Percentiles rank a stretch among this genome's conserved stretches.
Conservation (phyloP, 2,329 filamentous ascomycete genomes). For the Penicillium rolfsii region DNA sequence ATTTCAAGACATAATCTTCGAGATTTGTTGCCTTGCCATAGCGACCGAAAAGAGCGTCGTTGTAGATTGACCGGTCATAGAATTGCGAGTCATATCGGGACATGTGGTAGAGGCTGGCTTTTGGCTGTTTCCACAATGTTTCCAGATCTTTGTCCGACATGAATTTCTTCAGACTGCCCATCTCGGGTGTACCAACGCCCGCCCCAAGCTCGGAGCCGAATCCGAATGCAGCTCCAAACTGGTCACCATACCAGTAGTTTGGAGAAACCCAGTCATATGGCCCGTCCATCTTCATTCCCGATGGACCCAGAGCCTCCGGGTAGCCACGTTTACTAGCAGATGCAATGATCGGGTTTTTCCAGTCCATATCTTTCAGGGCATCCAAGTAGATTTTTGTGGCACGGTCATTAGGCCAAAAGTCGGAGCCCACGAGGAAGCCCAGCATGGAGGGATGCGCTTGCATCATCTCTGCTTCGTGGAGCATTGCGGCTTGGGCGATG, state of each 20-base stretch:
- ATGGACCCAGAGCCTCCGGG: constrained; percentile 56
- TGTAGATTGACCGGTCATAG: constrained; percentile 61
- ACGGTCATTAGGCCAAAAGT: constrained; percentile 64
- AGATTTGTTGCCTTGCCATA: constrained; percentile 58
- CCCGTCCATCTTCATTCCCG: constrained; percentile 68
- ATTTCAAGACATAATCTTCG: constrained; percentile 62
- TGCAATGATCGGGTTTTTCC: constrained; percentile 61
- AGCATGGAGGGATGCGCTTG: constrained; percentile 64
- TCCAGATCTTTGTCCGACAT: constrained; percentile 56
- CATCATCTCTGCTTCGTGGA: constrained; percentile 63
- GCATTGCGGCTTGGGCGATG: constrained; percentile 59
- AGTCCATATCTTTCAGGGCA: constrained; percentile 56
- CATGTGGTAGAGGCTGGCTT: constrained; percentile 63
- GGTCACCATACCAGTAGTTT: constrained; percentile 64
- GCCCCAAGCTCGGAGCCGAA: constrained; percentile 66
- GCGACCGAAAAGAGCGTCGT: constrained; percentile 56
- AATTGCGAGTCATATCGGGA: constrained; percentile 60
- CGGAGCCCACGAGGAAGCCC: constrained; percentile 63
- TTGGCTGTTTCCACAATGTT: constrained; percentile 59
- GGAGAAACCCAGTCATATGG: constrained; percentile 70
- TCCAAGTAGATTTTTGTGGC: constrained; percentile 59
- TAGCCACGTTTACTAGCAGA: constrained; percentile 61
- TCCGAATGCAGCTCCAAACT: constrained; percentile 62
- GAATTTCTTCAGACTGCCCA: constrained; percentile 58
- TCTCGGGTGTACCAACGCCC: constrained; percentile 65